Percentiles rank a stretch among this genome's conserved stretches.
Conservation (phyloP, 202 grass and related monocot species). For the Setaria viridis region DNA sequence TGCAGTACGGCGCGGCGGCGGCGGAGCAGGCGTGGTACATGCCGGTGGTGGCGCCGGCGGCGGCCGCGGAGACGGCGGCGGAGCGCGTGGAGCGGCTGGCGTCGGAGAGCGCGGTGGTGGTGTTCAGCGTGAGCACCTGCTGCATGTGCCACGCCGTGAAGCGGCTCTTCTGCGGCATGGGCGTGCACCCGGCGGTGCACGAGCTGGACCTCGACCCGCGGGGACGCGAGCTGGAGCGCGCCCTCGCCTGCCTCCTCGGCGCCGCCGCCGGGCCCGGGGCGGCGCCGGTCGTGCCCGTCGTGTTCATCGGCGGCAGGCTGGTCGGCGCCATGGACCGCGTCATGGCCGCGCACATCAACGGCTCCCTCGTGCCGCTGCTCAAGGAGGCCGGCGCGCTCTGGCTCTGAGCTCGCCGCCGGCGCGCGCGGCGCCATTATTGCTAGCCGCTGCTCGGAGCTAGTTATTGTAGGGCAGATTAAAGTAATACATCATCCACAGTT, state of each 20-base stretch:
- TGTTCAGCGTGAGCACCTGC: conserved; percentile 93
- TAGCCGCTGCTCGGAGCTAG: background rate
- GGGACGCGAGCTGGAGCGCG: conserved; percentile 69
- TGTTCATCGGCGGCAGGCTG: conserved; percentile 94
- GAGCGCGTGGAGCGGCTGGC: conserved; percentile 83
- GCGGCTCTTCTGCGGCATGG: conserved; percentile 94
- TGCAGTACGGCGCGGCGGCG: conserved; percentile 84
- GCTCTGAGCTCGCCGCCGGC: conserved; percentile 49
- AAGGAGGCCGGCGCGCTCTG: conserved; percentile 95
- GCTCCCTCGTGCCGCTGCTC: conserved; percentile 85
- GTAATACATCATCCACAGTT: conserved; percentile 34
- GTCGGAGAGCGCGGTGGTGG: conserved; percentile 87
- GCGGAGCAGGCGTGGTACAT: conserved; percentile 81
- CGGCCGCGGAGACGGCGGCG: conserved; percentile 55
- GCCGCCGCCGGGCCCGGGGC: background rate
- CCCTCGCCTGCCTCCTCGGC: conserved; percentile 64
- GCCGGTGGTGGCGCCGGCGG: conserved; percentile 27
- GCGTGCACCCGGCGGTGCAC: conserved; percentile 77
- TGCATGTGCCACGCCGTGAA: conserved; percentile 99
- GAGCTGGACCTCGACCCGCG: conserved; percentile 83
- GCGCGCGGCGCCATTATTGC: background rate
- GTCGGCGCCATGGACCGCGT: conserved; percentile 92
- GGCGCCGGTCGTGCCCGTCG: conserved; percentile 66
- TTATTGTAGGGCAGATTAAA: conserved; percentile 38
- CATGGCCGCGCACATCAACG: conserved; percentile 97